A percentile compares a stretch with the other conserved stretches of the same genome.
These are phyloP conservation scores for Maudiozyma saulgeensis DNA, from an alignment of 805 yeast genomes.

Conservation along the genomic window DNA sequence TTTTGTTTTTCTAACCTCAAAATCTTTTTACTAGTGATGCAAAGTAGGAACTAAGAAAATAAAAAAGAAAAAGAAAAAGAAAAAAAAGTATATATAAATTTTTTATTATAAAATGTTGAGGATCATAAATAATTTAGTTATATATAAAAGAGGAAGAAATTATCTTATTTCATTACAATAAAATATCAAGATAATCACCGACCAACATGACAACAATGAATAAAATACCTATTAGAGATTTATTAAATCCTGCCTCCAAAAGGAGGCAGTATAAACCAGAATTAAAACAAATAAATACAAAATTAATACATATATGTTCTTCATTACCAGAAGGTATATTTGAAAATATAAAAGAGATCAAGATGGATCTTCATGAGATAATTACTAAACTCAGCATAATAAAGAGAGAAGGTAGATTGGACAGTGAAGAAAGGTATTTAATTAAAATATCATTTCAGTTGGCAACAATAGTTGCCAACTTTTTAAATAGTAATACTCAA, in stretches of 20 bases:
- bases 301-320: slow-evolving; percentile 8
- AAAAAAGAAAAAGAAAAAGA: neutral
- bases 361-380: slow-evolving; percentile 5
- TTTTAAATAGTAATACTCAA: slow-evolving; percentile 3
- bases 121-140: neutral
- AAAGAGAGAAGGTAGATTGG: neutral
- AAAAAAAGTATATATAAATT: neutral
- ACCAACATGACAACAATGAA: slow-evolving; percentile 7
- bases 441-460: slow-evolving; percentile 9
- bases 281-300: slow-evolving; percentile 7
- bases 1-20: neutral
- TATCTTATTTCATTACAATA: neutral
- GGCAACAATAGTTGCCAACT: slow-evolving; percentile 4
- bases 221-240: slow-evolving; percentile 12
- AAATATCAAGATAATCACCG: neutral
- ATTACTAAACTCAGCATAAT: slow-evolving; percentile 1
- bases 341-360: neutral
- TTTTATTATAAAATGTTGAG: neutral
- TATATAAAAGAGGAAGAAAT: neutral
- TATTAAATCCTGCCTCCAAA: slow-evolving; percentile 12
- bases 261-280: slow-evolving; percentile 3
- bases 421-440: slow-evolving; percentile 5
- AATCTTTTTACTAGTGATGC: neutral
- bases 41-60: neutral
- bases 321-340: slow-evolving; percentile 1